Evolutionary conservation across 371 early-diverging fungal genomes (phyloP), one percentile per base, ranked within the genome.

Genomic region (Lichtheimia hyalospora): DNA sequence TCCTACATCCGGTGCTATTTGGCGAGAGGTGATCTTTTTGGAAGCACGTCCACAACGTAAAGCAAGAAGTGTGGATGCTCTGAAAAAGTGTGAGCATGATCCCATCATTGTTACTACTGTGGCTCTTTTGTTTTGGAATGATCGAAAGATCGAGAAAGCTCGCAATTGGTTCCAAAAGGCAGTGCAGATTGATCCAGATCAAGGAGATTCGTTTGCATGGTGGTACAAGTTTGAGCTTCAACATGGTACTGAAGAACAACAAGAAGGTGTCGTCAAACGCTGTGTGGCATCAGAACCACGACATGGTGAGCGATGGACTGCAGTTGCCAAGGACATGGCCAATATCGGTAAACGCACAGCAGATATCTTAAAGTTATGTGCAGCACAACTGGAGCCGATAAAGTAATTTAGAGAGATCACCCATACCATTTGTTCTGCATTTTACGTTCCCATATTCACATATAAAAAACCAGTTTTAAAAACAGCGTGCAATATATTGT

Each of bases 191-290:
- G 92, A 96, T 63, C 82, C 92, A 5, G 94, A 97, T 67, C 77
- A 86, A 12, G 98, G 98, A 3, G 98, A 98, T 70, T 84, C 92
- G 1, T 98, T 95, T 94, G 97, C 95, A 8, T 97, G 95, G 93
- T 93, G 90, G 86, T 88, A 89, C 60, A 88, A 89, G 57, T 96
- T 97, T 77, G 98, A 98, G 74, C 54, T 74, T 48, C 82, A 87
- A 62, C 88, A 94, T 64, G 93, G 95, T 0, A 84, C 77, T 13
- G 80, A 80, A 54, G 81, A 80, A 34, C 77, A 77, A 53, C 86
- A 85, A 39, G 58, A 73, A 12, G 69, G 79, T 18, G 77, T 95
- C 34, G 73, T 92, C n/a, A 72, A 74, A 44, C 79, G 84, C 21
- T 96, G 93, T 69, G 78, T 82, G 0, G 76, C 78, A 3, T 91